Evolutionary conservation across 1,284 basidiomycete genomes (phyloP).

Genomic region (Athelia psychrophila): DNA sequence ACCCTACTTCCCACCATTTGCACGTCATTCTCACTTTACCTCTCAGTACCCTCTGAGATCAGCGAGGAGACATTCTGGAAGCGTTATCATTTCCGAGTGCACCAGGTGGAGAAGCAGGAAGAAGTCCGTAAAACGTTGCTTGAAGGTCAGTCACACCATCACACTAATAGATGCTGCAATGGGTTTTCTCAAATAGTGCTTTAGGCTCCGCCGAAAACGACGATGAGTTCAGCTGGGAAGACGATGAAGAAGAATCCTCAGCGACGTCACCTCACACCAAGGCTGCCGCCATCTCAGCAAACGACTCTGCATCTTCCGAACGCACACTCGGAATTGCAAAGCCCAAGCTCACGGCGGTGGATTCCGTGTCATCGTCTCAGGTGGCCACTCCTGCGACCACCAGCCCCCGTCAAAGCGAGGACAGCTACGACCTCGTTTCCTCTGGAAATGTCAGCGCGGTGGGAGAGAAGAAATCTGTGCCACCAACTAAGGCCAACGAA

Average conservation of each 20-base stretch:
- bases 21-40: constrained; percentile 7
- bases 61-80: constrained; percentile 81
- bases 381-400: constrained; percentile 30
- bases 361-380: constrained; percentile 27
- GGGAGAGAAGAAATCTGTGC: constrained; percentile 23
- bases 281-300: constrained; percentile 6
- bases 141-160: constrained; percentile 52
- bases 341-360: constrained; percentile 5
- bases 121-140: constrained; percentile 79
- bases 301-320: constrained; percentile 21
- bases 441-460: constrained; percentile 42
- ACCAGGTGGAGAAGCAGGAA: constrained; percentile 85
- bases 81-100: constrained; percentile 87
- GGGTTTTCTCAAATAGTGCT: constrained; percentile 2
- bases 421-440: constrained; percentile 72
- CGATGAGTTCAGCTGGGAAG: constrained; percentile 82
- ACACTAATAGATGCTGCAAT: not conserved
- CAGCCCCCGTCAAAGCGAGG: constrained; percentile 64
- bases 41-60: constrained; percentile 69
- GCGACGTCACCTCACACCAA: constrained; percentile 18
- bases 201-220: constrained; percentile 59
- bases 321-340: constrained; percentile 26
- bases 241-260: constrained; percentile 60
- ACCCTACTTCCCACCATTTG: constrained; percentile 1
- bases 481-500: constrained; percentile 26